Percentiles rank a stretch among this genome's conserved stretches.
Evolutionary conservation across 2,329 filamentous ascomycete species (phyloP).

Genomic region (Sporothrix pseudoabietina): DNA sequence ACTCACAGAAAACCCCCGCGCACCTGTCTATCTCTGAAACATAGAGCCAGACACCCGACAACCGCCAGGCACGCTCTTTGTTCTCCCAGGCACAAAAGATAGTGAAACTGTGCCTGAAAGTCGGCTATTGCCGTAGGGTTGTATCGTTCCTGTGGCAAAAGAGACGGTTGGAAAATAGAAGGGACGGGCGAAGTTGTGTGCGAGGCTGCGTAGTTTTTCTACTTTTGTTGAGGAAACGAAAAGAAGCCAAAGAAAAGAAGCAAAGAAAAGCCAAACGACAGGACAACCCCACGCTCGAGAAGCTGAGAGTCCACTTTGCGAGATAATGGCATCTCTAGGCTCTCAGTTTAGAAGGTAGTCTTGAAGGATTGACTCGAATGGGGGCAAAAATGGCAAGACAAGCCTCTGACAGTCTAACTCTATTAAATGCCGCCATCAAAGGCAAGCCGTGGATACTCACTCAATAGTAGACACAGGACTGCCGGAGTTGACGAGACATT

Average conservation of each 20-base stretch:
- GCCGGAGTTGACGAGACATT: conserved; percentile 14
- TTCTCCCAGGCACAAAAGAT: background rate
- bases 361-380: background rate
- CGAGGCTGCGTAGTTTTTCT: background rate
- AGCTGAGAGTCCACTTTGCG: background rate
- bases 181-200: background rate
- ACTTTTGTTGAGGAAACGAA: background rate
- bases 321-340: background rate
- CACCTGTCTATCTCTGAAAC: background rate
- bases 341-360: background rate
- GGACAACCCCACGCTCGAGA: background rate
- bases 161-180: background rate
- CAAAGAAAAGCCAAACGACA: background rate
- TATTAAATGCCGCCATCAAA: background rate
- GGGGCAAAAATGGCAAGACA: background rate
- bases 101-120: background rate
- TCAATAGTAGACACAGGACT: background rate
- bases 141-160: background rate
- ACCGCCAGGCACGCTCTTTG: background rate
- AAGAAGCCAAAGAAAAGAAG: background rate
- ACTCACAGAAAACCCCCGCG: background rate
- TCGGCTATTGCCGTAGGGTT: conserved; percentile 17
- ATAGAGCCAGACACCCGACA: background rate
- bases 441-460: background rate
- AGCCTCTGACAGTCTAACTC: background rate